These are phyloP conservation scores for Aspergillus panamensis DNA, from an alignment of 495 filamentous ascomycete genomes.

Conservation along the genomic window DNA sequence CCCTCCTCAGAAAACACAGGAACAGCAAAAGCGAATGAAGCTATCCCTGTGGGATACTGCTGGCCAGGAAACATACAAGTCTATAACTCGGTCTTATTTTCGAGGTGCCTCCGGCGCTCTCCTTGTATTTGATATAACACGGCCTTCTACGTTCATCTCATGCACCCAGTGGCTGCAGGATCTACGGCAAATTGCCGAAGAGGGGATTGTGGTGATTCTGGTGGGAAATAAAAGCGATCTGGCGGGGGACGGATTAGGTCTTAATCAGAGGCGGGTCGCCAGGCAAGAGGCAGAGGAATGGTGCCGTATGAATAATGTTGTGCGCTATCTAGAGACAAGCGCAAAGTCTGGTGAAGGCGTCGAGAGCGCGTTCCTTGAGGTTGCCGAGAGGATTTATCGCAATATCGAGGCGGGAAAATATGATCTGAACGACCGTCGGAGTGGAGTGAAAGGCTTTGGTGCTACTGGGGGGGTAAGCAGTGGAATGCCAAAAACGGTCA, in stretches of 20 bases:
- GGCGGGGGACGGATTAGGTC: conserved; percentile 43
- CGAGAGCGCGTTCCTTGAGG: conserved; percentile 86
- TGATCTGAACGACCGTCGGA: conserved; percentile 88
- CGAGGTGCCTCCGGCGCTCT: conserved; percentile 87
- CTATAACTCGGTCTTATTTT: conserved; percentile 93
- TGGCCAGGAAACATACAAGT: conserved; percentile 95
- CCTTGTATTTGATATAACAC: conserved; percentile 90
- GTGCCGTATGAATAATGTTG: conserved; percentile 75
- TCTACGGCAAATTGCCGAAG: conserved; percentile 86
- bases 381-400: conserved; percentile 88
- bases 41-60: conserved; percentile 92
- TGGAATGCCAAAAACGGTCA: conserved; percentile 49
- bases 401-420: conserved; percentile 93
- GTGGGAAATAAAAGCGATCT: conserved; percentile 95
- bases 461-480: conserved; percentile 45
- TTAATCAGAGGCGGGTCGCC: conserved; percentile 73
- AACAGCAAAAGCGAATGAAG: conserved; percentile 73
- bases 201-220: conserved; percentile 86
- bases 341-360: conserved; percentile 93
- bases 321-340: conserved; percentile 91
- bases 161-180: conserved; percentile 91
- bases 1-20: conserved; percentile 35
- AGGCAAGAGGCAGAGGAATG: conserved; percentile 79
- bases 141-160: conserved; percentile 77
- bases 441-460: conserved; percentile 81